Evolutionary conservation across 108 stramenopile species (phyloP), one percentile per base, ranked within the genome.

Genomic region (Fragilaria crotonensis): DNA sequence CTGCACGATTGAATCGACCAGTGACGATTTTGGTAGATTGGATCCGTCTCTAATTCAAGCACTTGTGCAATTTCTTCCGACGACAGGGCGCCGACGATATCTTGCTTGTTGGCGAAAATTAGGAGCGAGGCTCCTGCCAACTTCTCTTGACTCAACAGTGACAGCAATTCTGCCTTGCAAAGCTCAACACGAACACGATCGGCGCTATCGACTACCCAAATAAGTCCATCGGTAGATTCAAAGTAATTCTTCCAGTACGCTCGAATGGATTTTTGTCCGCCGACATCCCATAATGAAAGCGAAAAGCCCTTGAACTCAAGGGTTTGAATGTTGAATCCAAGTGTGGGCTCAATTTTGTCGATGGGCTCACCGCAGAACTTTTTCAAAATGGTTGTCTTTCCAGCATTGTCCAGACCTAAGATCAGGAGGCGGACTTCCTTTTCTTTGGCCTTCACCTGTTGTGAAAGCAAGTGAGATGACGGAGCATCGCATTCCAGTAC

Each of bases 171-270:
- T n/a, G 69, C 52, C 48, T 66, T 68, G 62, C 97, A 97, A 26
- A 87, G 71, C 41, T 92, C 77, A 57, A 99, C 64, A 14, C 99
- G 76, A 5, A 61, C 66, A 25, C 64, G 57, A 57, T 99, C 99
- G 11, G 84, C 75, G 50, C 81, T 85, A 64, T 99, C 99, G 25
- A 99, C 94, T 2, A 99, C 99, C 97, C 97, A 99, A 44, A 99
- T 87, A 30, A 99, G 26, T 4, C 97, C 99, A 71, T 99, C 99
- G 25, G 99, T 99, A 49, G 79, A 57, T 67, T 99, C 99, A 70
- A 98, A 99, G 63, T 99, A 99, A 57, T 99, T 99, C 4, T 96
- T 62, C 99, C 99, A 99, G 78, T 99, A 99, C 14, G 97, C 88
- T 0, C 98, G 91, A 33, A 99, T 98, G 1, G 97, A 95, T 50